Base-by-base conservation (phyloP, 129 eudicot species). In the Artemisia tridentata region DNA sequence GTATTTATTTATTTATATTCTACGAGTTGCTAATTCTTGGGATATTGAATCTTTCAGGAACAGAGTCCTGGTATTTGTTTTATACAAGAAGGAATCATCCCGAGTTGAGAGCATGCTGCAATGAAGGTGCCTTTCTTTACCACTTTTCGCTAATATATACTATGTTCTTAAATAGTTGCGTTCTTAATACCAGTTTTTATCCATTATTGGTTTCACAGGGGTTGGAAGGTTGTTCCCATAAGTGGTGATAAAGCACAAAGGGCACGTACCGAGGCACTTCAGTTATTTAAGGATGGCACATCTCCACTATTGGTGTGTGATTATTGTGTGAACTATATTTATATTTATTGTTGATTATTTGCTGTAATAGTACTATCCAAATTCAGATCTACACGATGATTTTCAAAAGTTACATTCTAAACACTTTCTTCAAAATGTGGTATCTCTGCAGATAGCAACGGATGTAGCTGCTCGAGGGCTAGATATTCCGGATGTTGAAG, bases 391-490 rank as follows among this genome's bases (percentile, higher is more conserved):
- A 17, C 11, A n/a, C 15, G 15, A 3, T 19, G 16, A 15, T 68
- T 25, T 68, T 4, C 43, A 50, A 27, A 9, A 14, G 50, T 51
- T 52, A n/a, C 63, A 62, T 29, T 16, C 10, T 46, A 0, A 21
- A 58, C 10, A 10, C 17, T 0, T 59, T 1, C 15, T 29, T 41
- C 1, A 43, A 21, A 20, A n/a, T n/a, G 16, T 71, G 81, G 20
- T 27, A 25, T 49, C 59, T 63, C 9, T 80, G 69, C 96, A 95
- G 96, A 90, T 95, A 52, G 99, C 99, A 18, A 95, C 99, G 10
- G 97, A 95, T 81, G 97, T 95, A 75, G 99, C 99, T 71, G 99
- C 99, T 71, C 82, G 97, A 68, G 99, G 99, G 68, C 77, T 95
- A 75, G 99, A 95, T 82, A 95, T 90, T 56, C 97, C 99, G 49